Conservation (phyloP, 768 basidiomycete species). For the Exidia glandulosa region DNA sequence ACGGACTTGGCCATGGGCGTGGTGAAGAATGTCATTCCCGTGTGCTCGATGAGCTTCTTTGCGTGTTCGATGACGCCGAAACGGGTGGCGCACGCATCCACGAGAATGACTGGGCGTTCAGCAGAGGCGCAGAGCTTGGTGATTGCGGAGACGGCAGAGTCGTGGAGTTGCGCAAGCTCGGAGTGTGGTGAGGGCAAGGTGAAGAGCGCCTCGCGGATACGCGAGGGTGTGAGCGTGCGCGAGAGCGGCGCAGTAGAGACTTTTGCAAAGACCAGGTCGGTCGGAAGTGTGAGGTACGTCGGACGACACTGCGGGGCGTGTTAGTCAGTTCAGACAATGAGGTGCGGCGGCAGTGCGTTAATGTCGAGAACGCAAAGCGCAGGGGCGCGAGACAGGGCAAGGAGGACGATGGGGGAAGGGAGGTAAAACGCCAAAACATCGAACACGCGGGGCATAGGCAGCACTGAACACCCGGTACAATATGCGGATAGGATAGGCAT, state of each 20-base stretch:
- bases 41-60: conserved; percentile 48
- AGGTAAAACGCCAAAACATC: background rate
- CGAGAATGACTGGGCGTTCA: conserved; percentile 54
- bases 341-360: no score
- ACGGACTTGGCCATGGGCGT: conserved; percentile 83
- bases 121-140: conserved; percentile 50
- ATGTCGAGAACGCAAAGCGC: no score
- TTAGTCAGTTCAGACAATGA: no score
- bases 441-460: background rate
- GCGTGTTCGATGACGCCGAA: conserved; percentile 57
- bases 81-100: conserved; percentile 72
- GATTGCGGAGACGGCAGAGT: conserved; percentile 67
- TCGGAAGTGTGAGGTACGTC: conserved; percentile 79
- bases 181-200: conserved; percentile 40
- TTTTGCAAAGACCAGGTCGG: conserved; percentile 61
- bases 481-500: no score
- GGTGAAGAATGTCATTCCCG: conserved; percentile 62
- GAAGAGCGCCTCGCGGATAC: conserved; percentile 18
- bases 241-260: conserved; percentile 55
- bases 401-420: no score
- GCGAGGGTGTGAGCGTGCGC: conserved; percentile 39
- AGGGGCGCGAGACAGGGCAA: no score
- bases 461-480: background rate
- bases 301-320: conserved; percentile 76
- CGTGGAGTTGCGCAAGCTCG: conserved; percentile 27